Percentiles rank a stretch among this genome's conserved stretches.
phyloP scores from a whole-genome alignment of 148 eudicot species.

The Mesembryanthemum crystallinum region DNA sequence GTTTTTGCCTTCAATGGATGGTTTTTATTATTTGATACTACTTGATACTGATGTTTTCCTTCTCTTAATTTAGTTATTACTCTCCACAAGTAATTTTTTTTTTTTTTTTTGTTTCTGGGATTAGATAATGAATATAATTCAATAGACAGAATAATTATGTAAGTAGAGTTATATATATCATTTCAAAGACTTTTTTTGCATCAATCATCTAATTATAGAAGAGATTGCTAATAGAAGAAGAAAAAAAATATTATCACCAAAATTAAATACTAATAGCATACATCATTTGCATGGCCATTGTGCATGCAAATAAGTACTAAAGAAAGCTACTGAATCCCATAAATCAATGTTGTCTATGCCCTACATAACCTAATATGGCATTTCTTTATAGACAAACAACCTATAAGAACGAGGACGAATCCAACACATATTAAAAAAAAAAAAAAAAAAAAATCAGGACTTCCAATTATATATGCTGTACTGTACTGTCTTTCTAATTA shows the following conservation, averaged over 20 bases:
- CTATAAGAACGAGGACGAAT: constrained; percentile 23
- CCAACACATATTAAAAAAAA: not conserved
- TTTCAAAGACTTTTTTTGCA: not conserved
- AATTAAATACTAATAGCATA: not conserved
- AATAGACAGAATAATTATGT: not conserved
- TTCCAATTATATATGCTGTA: constrained; percentile 8
- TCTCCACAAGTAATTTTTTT: not conserved
- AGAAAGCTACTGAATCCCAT: constrained; percentile 10
- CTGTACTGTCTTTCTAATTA: not conserved
- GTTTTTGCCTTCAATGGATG: constrained; percentile 27
- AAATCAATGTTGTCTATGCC: constrained; percentile 23
- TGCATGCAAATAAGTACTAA: constrained; percentile 26
- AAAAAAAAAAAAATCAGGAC: not conserved
- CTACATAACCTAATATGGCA: constrained; percentile 21
- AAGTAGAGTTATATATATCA: not conserved
- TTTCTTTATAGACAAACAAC: constrained; percentile 25
- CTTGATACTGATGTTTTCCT: constrained; percentile 24
- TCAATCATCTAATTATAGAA: constrained; percentile 11
- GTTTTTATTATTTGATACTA: constrained; percentile 18
- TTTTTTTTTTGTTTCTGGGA: not conserved
- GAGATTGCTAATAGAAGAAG: not conserved
- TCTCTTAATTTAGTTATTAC: constrained; percentile 18
- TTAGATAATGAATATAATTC: not conserved
- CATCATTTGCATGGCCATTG: not conserved
- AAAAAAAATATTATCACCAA: constrained; percentile 3